Evolutionary conservation across 2,329 filamentous ascomycete genomes (phyloP).

Genomic region (Tolypocladium guangdongense): DNA sequence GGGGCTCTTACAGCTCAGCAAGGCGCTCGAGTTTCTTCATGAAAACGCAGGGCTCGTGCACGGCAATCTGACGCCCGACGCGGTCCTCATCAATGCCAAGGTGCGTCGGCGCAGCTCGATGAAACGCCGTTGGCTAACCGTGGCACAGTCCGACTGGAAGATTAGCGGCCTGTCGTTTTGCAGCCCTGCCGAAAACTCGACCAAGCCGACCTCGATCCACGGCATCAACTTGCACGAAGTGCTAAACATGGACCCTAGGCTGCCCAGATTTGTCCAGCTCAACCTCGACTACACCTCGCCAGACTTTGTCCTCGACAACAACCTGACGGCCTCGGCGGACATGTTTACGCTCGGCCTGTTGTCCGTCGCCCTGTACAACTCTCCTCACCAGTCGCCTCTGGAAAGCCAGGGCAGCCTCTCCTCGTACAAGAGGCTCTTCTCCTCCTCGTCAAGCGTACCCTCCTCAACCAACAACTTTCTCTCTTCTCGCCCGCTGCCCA

Average conservation of each 20-base stretch:
- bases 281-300: slow-evolving; percentile 90
- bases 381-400: slow-evolving; percentile 80
- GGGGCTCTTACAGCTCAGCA: slow-evolving; percentile 82
- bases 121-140: slow-evolving; percentile 15
- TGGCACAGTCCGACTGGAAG: slow-evolving; percentile 81
- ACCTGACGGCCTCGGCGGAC: slow-evolving; percentile 73
- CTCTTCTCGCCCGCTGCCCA: slow-evolving; percentile 67
- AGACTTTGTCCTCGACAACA: slow-evolving; percentile 87
- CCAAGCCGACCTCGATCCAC: slow-evolving; percentile 62
- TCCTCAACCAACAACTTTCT: slow-evolving; percentile 76
- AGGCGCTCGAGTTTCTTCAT: slow-evolving; percentile 89
- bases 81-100: slow-evolving; percentile 90
- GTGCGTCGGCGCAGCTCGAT: slow-evolving; percentile 28
- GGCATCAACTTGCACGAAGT: slow-evolving; percentile 76
- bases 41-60: slow-evolving; percentile 92
- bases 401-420: slow-evolving; percentile 72
- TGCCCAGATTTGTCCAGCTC: slow-evolving; percentile 75
- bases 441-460: slow-evolving; percentile 67
- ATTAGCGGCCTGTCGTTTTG: slow-evolving; percentile 90
- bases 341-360: slow-evolving; percentile 90
- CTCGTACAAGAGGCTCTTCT: slow-evolving; percentile 76
- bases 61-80: slow-evolving; percentile 87
- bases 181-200: slow-evolving; percentile 66
- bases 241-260: slow-evolving; percentile 71
- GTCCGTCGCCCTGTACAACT: slow-evolving; percentile 85